Evolutionary conservation across 78 protist genomes (phyloP), one percentile per base, ranked within the genome.

Genomic region (Dictyostelium capitatum): DNA sequence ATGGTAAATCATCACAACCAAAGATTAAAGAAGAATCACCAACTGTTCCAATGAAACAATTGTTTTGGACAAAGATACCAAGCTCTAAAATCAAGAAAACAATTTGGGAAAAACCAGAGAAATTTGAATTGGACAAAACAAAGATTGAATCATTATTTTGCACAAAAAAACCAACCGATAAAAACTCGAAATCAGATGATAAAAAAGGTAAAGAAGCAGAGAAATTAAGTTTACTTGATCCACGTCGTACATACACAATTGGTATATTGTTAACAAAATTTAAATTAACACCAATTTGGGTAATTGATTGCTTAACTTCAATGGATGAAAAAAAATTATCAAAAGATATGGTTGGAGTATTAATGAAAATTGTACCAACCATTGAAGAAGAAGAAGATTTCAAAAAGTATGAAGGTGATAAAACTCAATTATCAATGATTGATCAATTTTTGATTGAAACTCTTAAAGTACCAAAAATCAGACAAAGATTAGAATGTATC

Each of bases 11-110:
- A 17, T 20, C 62, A 4, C 25, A 3, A 6, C 14, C 51, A 23
- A 82, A 82, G 32, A 11, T 50, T 11, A 83, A 83, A 65, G 74
- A 41, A 6, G 79, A 83, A 2, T 19, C 25, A 5, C 79, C 91
- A 83, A n/a, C 82, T 3, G 91, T 83, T 28, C 84, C 57, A 77
- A 87, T 87, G 93, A 87, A 87, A 65, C 93, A 87, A 51, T 32
- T 87, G 30, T 87, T 64, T 64, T 87, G 93, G 93, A 23, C 54
- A 0, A 87, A 87, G 53, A 48, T 87, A 17, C 75, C 74, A 30
- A 9, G 6, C 0, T n/a, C 62, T 9, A 87, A 87, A 20, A 65
- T 53, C 41, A 47, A n/a, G 2, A 74, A 87, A 65, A 77, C 84
- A 23, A 70, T 87, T n/a, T 87, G 93, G 93, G 93, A 87, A 10